phyloP scores from a whole-genome alignment of 2,329 filamentous ascomycete species.

The Cladophialophora psammophila region DNA sequence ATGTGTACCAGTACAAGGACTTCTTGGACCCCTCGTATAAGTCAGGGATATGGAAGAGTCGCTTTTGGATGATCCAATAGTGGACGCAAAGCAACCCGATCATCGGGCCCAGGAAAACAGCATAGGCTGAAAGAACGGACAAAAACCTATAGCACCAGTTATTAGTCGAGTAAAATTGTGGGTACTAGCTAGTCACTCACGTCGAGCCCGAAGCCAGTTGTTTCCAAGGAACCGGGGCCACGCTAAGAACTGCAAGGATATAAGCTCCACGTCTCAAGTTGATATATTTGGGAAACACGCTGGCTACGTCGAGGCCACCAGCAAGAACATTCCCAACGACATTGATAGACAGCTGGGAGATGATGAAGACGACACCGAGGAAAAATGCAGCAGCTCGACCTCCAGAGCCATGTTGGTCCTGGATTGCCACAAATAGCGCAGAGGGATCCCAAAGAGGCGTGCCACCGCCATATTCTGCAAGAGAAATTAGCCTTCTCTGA shows the following conservation, averaged over 20 bases:
- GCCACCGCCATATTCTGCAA: constrained; percentile 43
- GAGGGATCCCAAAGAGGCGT: constrained; percentile 53
- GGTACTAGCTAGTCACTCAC: constrained; percentile 20
- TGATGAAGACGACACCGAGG: constrained; percentile 53
- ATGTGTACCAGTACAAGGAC: constrained; percentile 52
- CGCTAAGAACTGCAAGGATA: constrained; percentile 54
- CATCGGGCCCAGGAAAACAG: constrained; percentile 56
- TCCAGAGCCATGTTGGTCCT: constrained; percentile 43
- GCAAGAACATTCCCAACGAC: constrained; percentile 58
- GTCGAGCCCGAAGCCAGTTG: constrained; percentile 55
- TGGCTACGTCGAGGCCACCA: constrained; percentile 64
- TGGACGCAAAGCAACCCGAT: constrained; percentile 42
- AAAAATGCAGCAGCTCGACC: constrained; percentile 57
- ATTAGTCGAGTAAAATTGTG: not conserved
- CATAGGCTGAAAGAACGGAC: constrained; percentile 54
- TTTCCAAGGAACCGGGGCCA: constrained; percentile 60
- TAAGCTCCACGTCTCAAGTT: constrained; percentile 64
- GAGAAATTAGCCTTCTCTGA: constrained; percentile 1
- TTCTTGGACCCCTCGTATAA: constrained; percentile 50
- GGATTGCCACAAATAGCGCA: constrained; percentile 47
- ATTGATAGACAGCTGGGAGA: constrained; percentile 56
- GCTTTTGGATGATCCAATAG: constrained; percentile 47
- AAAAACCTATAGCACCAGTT: constrained; percentile 47
- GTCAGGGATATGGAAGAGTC: constrained; percentile 52
- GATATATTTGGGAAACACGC: constrained; percentile 60